Percentiles rank a stretch among this genome's conserved stretches.
Evolutionary conservation across 371 early-diverging fungal genomes (phyloP).

Genomic region (Conidiobolus incongruus): DNA sequence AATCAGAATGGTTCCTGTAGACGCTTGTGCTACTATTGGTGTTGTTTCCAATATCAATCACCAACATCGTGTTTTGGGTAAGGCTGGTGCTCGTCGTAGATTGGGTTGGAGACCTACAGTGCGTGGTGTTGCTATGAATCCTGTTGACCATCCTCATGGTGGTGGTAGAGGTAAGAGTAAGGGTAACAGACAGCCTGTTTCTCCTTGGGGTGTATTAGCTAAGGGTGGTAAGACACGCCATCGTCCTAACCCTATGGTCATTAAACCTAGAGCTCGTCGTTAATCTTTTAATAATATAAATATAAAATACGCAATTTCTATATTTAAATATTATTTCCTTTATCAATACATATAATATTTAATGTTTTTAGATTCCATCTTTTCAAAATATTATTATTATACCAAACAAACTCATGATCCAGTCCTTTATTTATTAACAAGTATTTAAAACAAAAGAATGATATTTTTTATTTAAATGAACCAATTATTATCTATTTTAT

Average conservation of each 20-base stretch:
- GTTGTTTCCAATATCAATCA: constrained; percentile 81
- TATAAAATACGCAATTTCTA: neutral
- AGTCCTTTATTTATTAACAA: no score
- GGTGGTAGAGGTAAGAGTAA: constrained; percentile 94
- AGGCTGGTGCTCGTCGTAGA: constrained; percentile 74
- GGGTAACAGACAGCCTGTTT: constrained; percentile 77
- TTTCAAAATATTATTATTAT: no score
- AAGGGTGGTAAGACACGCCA: constrained; percentile 89
- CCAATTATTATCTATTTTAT: no score
- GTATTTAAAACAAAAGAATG: no score
- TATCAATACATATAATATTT: no score
- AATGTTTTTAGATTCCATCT: no score
- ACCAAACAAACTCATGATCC: no score
- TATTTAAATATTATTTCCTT: no score
- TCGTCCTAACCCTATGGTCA: constrained; percentile 47
- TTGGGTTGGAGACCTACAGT: constrained; percentile 85
- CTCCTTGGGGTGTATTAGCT: constrained; percentile 87
- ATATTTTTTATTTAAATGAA: no score
- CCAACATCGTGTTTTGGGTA: constrained; percentile 71
- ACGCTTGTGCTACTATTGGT: constrained; percentile 82
- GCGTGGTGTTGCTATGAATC: constrained; percentile 98
- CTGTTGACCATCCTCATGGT: constrained; percentile 97
- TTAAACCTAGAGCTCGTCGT: constrained; percentile 51
- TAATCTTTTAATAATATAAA: constrained; percentile 8
- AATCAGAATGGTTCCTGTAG: constrained; percentile 68